A percentile compares a stretch with the other conserved stretches of the same genome.
Evolutionary conservation across 176 grass and related monocot genomes (phyloP).

Genomic region (Eragrostis curvula): DNA sequence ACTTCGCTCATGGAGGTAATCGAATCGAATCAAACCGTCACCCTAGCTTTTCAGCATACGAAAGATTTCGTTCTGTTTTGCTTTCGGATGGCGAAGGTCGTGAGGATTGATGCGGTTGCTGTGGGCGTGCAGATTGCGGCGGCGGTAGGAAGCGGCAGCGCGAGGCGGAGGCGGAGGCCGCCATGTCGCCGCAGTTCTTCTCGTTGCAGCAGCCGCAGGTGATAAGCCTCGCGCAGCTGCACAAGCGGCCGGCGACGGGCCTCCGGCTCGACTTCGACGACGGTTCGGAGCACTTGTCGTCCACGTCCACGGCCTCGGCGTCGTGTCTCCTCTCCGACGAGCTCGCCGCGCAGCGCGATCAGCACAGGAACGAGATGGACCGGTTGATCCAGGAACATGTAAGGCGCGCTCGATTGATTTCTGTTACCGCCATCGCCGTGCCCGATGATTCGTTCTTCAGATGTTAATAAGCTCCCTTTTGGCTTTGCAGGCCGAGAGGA

Average conservation of each 20-base stretch:
- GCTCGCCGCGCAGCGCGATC: slow-evolving; percentile 58
- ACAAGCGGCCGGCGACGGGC: slow-evolving; percentile 45
- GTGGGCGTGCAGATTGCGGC: slow-evolving; percentile 18
- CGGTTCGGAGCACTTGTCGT: slow-evolving; percentile 36
- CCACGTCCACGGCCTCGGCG: slow-evolving; percentile 30
- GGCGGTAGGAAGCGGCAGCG: slow-evolving; percentile 51
- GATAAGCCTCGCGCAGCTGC: slow-evolving; percentile 50
- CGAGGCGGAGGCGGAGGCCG: slow-evolving; percentile 20
- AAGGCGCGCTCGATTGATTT: slow-evolving; percentile 11
- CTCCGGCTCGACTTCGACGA: slow-evolving; percentile 65
- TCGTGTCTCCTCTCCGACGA: slow-evolving; percentile 55
- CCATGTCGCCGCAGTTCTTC: slow-evolving; percentile 33
- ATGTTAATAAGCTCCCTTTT: no score
- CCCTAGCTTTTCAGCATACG: background rate
- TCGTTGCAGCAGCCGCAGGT: slow-evolving; percentile 42
- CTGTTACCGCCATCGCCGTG: background rate
- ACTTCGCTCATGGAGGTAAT: slow-evolving; percentile 32
- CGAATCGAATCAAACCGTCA: background rate
- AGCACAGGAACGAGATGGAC: slow-evolving; percentile 62
- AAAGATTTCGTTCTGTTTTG: background rate
- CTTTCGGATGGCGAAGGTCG: background rate
- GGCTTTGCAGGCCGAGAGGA: slow-evolving; percentile 56
- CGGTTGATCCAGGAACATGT: slow-evolving; percentile 73
- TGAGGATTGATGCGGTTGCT: background rate
- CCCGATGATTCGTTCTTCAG: no score